Base-by-base conservation (phyloP, 2,329 filamentous ascomycete species). In the Aspergillus uvarum region DNA sequence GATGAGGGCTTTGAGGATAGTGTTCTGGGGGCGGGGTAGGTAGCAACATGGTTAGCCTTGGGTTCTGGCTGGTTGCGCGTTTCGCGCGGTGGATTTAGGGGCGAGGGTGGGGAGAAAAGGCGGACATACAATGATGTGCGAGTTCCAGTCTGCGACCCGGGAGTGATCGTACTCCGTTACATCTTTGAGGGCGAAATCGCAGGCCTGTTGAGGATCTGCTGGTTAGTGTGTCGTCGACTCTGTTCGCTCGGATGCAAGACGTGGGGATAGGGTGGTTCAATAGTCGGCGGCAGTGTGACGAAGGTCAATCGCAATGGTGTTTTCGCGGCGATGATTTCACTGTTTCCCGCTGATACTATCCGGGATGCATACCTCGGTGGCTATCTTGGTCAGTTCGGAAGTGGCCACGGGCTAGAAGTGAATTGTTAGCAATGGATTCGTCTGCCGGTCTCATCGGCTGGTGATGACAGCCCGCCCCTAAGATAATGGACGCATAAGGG, bases 71-170 rank as follows among this genome's bases (percentile, higher is more conserved):
- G 22, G 16, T 12, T 3, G 26, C 22, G 38, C 38, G 38, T 19
- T 19, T 19, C 6, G 32, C 11, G 11, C 11, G 12, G 11, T 35
- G 11, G 4, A 12, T 35, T 19, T 7, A 19, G 4, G n/a, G 38
- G 14, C 5, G 3, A 16, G 4, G 14, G n/a, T n/a, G 22, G 22
- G 22, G 2, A 50, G 49, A 8, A 6, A 22, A 12, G 32, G 22
- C 29, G 38, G 26, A 81, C 86, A 70, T 85, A 96, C 92, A 77
- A 98, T 97, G 77, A 99, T 98, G 66, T 84, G 82, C 35, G 89
- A 89, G 82, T 98, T 98, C 94, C 94, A 98, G 68, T 87, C 81
- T 74, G 89, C 87, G 38, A 94, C 96, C 74, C 89, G 89, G 58
- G 87, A 79, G 78, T 98, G 95, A 66, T 96, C 90, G 81, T 99